phyloP scores from a whole-genome alignment of 1,284 basidiomycete genomes.

The Cystobasidium sp. region DNA sequence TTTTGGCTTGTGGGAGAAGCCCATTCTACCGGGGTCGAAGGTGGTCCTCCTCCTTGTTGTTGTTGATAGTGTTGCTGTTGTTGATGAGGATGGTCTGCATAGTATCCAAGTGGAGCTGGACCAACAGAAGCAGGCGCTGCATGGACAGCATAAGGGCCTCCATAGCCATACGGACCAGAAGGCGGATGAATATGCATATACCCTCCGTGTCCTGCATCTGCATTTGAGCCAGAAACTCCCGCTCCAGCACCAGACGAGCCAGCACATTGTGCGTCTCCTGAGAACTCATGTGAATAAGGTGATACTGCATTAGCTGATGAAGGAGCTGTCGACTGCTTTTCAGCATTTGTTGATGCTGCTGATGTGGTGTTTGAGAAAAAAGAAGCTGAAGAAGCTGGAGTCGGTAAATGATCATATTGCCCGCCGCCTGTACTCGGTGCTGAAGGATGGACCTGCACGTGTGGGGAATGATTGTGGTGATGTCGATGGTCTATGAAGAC shows the following conservation, averaged over 20 bases:
- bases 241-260: no score
- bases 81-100: not conserved
- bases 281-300: constrained; percentile 3
- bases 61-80: not conserved
- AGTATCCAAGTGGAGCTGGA: not conserved
- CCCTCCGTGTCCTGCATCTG: no score
- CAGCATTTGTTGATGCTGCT: not conserved
- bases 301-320: not conserved
- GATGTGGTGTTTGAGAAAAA: constrained; percentile 2
- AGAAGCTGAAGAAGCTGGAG: constrained; percentile 18
- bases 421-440: not conserved
- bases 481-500: not conserved
- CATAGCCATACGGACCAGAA: not conserved
- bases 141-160: not conserved
- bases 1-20: no score
- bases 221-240: no score
- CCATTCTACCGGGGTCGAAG: no score
- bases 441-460: not conserved
- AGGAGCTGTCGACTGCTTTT: constrained; percentile 1
- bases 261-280: not conserved
- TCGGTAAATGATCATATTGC: constrained; percentile 2
- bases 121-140: not conserved
- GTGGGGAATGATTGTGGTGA: not conserved
- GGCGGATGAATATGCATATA: not conserved
- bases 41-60: no score